A percentile compares a stretch with the other conserved stretches of the same genome.
These are phyloP conservation scores for Paratinospora sagittata DNA, from an alignment of 164 flowering plant species.

Conservation along the genomic window DNA sequence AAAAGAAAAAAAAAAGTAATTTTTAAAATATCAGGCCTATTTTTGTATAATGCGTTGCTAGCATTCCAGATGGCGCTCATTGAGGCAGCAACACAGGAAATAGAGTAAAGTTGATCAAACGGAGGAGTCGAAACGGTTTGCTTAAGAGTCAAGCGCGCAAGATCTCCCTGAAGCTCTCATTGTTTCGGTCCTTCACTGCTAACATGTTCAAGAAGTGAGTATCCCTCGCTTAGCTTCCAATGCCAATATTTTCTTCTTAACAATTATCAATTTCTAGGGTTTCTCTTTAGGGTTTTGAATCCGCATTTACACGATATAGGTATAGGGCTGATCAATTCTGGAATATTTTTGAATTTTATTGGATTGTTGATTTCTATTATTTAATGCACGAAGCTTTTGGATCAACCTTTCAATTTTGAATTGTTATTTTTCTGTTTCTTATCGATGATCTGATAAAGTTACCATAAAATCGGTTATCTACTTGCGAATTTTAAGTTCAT, in stretches of 20 bases:
- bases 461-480: background rate
- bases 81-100: too few relatives aligned
- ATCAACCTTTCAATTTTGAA: background rate
- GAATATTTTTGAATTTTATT: background rate
- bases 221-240: background rate
- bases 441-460: background rate
- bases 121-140: background rate
- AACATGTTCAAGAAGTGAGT: conserved; percentile 30
- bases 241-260: background rate
- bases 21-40: too few relatives aligned
- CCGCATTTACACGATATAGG: background rate
- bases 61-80: too few relatives aligned
- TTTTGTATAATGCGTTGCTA: too few relatives aligned
- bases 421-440: background rate
- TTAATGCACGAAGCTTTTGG: background rate
- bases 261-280: background rate
- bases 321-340: background rate
- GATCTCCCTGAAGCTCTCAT: background rate
- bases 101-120: too few relatives aligned
- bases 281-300: background rate
- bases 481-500: background rate
- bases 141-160: background rate
- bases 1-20: too few relatives aligned
- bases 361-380: background rate
- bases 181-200: conserved; percentile 4